Base-by-base conservation (phyloP, 2,329 filamentous ascomycete genomes). In the Elsinoe perseae region DNA sequence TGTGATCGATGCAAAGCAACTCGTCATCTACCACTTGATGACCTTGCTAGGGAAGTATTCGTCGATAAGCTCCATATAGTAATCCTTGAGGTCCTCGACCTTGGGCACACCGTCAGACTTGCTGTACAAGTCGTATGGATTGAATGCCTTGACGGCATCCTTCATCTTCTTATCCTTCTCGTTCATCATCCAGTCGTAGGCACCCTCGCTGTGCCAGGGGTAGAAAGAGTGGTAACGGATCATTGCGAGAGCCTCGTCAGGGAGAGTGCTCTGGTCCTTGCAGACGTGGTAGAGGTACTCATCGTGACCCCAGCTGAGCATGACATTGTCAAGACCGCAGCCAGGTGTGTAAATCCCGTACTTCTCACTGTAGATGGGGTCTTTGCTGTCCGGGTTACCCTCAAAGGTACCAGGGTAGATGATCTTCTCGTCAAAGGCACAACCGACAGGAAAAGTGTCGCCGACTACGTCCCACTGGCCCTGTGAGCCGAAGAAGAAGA, bases 381-480 rank as follows among this genome's bases (percentile, higher is more conserved):
- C 78, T 14, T 72, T 70, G 65, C 70, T 77, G 72, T 95, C 90
- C 0, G 88, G 87, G 74, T 95, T 95, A 56, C 75, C 77, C 59
- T 71, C 73, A 72, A 95, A 95, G 21, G 85, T 89, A 55, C 85
- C 82, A 0, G 86, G 83, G 72, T 92, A 89, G 73, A 95, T 86
- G 75, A 92, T 92, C 62, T 79, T 77, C 58, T 84, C 75, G 66
- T 89, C 85, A 67, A 88, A 89, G 60, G 79, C 80, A 69, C 85
- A 89, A 64, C 87, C 87, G 40, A 90, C 85, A 44, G 86, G 85
- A 72, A 91, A 90, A 0, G 86, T 90, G 71, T 91, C 87, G 57
- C 90, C 90, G 23, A 95, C 90, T 2, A 95, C 89, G 66, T 95
- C 89, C 90, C 90, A 95, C 73, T 95, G 90, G 53, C 89, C 89